Evolutionary conservation across 345 rosid species (phyloP), one percentile per base, ranked within the genome.

Genomic region (Conringia planisiliqua): DNA sequence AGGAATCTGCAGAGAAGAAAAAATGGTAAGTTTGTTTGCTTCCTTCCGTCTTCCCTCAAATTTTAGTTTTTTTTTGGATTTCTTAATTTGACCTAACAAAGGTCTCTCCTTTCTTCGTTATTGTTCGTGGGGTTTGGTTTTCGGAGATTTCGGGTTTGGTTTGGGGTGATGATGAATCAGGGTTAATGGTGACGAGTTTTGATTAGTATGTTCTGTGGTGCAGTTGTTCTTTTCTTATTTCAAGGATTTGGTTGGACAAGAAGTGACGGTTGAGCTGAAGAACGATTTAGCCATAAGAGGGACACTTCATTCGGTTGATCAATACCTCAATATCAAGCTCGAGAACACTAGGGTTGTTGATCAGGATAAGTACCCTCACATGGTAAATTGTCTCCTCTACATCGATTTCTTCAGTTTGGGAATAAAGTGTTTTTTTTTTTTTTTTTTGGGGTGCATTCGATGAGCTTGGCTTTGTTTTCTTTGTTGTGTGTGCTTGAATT

Each of bases 321-420:
- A 96, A 77, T 96, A 96, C 79, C 97, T 96, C 47, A 96, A 96
- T 73, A 92, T 92, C 88, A 96, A 96, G 86, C 98, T 96, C 38
- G 99, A 96, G 90, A 96, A 92, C 74, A 96, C 99, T 51, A 89
- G 97, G 75, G 99, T 90, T 79, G 98, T 96, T 72, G 99, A 96
- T 84, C 96, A 92, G 70, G 99, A 96, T 89, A 90, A 90, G 86
- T 87, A 89, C 73, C 99, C 99, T 77, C 99, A 96, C 87, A 96
- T 96, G 99, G 99, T 96, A 82, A 16, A 7, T 0, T 38, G 16
- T 24, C 22, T 27, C 26, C 43, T n/a, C 6, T 36, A 3, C 1
- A 7, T 7, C 29, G 56, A 32, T 47, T 52, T 27, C 56, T 17
- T 52, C 27, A 18, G 61, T 20, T 33, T 50, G 17, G 8, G 50